Evolutionary conservation across 495 filamentous ascomycete genomes (phyloP).

Genomic region (Lasiosphaeriaceae sp.): DNA sequence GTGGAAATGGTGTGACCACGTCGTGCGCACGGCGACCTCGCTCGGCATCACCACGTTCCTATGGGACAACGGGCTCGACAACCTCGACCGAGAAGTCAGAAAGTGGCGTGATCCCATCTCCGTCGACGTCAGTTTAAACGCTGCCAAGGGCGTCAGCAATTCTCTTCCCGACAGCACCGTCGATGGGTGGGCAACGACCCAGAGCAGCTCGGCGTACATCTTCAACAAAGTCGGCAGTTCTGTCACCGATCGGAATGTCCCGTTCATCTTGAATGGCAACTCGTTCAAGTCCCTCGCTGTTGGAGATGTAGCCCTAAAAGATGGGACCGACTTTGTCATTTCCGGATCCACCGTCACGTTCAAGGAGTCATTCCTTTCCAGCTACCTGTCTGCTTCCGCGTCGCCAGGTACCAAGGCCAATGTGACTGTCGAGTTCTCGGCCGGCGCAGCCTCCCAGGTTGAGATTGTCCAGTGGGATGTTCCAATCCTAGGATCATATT

Average conservation of each 20-base stretch:
- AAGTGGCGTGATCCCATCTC: constrained; percentile 50
- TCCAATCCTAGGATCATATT: constrained; percentile 37
- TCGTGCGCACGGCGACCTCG: constrained; percentile 44
- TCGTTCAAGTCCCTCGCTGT: constrained; percentile 43
- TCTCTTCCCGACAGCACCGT: constrained; percentile 51
- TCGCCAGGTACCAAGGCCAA: constrained; percentile 44
- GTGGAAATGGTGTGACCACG: constrained; percentile 56
- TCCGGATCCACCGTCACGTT: constrained; percentile 45
- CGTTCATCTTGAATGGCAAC: constrained; percentile 55
- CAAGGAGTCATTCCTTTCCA: constrained; percentile 44
- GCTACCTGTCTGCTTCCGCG: constrained; percentile 34
- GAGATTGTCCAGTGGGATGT: constrained; percentile 50
- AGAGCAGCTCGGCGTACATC: constrained; percentile 50
- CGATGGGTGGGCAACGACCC: constrained; percentile 41
- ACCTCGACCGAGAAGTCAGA: constrained; percentile 40
- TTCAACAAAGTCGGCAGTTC: constrained; percentile 50
- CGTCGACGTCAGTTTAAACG: constrained; percentile 44
- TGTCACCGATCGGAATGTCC: constrained; percentile 38
- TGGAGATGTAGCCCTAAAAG: constrained; percentile 28
- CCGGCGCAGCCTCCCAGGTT: constrained; percentile 43
- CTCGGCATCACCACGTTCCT: constrained; percentile 47
- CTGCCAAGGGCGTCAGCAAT: constrained; percentile 42
- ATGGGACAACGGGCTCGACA: constrained; percentile 57
- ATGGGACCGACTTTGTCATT: constrained; percentile 44
- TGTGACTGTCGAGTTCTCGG: constrained; percentile 49